These are phyloP conservation scores for Ustilago loliicola DNA, from an alignment of 1,284 basidiomycete species.

Conservation along the genomic window DNA sequence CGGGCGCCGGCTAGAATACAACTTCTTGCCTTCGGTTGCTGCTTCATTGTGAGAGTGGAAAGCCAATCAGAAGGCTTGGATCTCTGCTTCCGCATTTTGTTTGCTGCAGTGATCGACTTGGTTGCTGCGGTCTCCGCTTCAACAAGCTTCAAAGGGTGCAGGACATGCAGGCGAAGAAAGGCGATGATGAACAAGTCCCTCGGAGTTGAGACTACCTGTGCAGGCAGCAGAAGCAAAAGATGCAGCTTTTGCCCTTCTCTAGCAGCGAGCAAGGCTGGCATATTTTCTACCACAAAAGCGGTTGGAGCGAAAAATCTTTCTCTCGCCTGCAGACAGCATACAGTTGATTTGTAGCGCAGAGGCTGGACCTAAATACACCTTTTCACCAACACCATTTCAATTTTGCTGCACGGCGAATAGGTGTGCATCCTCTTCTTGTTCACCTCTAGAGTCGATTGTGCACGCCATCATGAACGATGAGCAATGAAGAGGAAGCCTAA, in stretches of 20 bases:
- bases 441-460: background rate
- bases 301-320: background rate
- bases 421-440: background rate
- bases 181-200: background rate
- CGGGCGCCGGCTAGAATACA: constrained; percentile 3
- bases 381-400: background rate
- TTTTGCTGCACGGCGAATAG: background rate
- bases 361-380: background rate
- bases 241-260: constrained; percentile 38
- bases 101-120: constrained; percentile 42
- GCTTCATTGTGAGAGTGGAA: background rate
- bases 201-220: constrained; percentile 10
- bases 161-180: constrained; percentile 6
- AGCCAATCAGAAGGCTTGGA: constrained; percentile 26
- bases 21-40: background rate
- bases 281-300: constrained; percentile 20
- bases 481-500: background rate
- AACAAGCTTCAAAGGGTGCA: constrained; percentile 7
- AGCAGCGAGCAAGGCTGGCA: constrained; percentile 25
- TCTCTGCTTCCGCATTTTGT: constrained; percentile 13
- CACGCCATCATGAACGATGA: background rate
- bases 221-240: constrained; percentile 14
- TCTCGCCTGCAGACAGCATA: background rate
- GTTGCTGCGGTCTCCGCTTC: constrained; percentile 22
- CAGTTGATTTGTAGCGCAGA: background rate